Percentiles rank a stretch among this genome's conserved stretches.
Evolutionary conservation across 495 filamentous ascomycete genomes (phyloP).

Genomic region (Jackrogersella minutella): DNA sequence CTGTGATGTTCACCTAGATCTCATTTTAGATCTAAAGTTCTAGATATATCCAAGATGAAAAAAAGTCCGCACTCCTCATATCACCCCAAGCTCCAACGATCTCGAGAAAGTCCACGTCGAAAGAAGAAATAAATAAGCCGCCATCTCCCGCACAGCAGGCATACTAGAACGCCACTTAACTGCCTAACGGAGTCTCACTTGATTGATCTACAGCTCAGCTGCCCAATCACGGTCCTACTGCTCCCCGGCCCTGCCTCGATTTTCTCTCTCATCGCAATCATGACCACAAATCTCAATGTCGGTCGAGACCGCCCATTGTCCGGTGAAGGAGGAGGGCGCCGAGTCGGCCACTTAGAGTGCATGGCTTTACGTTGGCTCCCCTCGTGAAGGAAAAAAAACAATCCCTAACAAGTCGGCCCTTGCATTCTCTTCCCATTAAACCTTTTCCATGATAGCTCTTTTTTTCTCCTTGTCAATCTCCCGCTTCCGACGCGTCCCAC

Average conservation of each 20-base stretch:
- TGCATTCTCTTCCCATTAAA: constrained; percentile 39
- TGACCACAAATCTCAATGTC: constrained; percentile 35
- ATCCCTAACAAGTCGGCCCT: constrained; percentile 33
- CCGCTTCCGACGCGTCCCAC: constrained; percentile 41
- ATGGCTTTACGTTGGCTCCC: constrained; percentile 34
- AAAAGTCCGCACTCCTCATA: constrained; percentile 40
- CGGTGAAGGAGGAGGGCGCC: constrained; percentile 36
- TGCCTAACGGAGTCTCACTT: constrained; percentile 46
- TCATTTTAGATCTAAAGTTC: constrained; percentile 9
- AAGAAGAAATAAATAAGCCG: constrained; percentile 35
- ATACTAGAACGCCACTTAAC: constrained; percentile 37
- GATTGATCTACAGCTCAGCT: constrained; percentile 43
- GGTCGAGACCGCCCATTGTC: constrained; percentile 41
- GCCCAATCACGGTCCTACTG: constrained; percentile 43
- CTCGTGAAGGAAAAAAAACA: constrained; percentile 19
- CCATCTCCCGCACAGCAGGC: constrained; percentile 33
- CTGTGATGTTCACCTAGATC: constrained; percentile 13
- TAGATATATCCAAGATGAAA: constrained; percentile 6
- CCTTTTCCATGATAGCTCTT: constrained; percentile 35
- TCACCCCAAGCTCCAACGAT: background rate
- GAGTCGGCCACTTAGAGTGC: constrained; percentile 36
- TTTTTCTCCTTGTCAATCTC: constrained; percentile 35
- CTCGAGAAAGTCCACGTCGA: constrained; percentile 33
- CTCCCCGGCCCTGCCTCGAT: constrained; percentile 38
- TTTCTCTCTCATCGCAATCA: constrained; percentile 38